Percentiles rank a stretch among this genome's conserved stretches.
These are phyloP conservation scores for Grosmannia clavigera DNA, from an alignment of 2,329 filamentous ascomycete genomes.

Conservation along the genomic window DNA sequence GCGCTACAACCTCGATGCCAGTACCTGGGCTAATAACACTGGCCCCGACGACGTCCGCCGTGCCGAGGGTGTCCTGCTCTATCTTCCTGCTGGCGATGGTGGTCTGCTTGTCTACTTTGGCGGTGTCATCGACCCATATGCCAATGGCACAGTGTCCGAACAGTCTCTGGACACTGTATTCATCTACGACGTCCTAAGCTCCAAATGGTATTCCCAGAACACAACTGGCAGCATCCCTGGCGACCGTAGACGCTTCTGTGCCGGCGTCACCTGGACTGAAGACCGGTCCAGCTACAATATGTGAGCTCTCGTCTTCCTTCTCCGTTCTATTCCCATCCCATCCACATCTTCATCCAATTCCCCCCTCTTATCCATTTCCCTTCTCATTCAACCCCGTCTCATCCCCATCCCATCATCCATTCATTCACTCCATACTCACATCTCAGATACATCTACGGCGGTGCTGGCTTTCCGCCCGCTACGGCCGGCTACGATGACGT, in stretches of 20 bases:
- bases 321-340: too few species aligned
- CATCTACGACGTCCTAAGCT: constrained; percentile 47
- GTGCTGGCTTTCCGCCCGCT: constrained; percentile 32
- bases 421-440: not conserved
- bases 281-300: constrained; percentile 54
- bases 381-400: not conserved
- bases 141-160: constrained; percentile 32
- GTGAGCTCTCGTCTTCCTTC: constrained; percentile 24
- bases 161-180: constrained; percentile 39
- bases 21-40: constrained; percentile 38
- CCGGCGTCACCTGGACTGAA: constrained; percentile 44
- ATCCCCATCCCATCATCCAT: not conserved
- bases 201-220: constrained; percentile 47
- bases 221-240: constrained; percentile 40
- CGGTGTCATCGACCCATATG: constrained; percentile 35
- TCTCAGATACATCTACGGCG: constrained; percentile 48
- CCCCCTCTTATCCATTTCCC: not conserved
- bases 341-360: too few species aligned
- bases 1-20: constrained; percentile 41
- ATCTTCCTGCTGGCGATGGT: constrained; percentile 44
- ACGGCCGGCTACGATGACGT: constrained; percentile 46
- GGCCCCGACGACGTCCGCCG: constrained; percentile 40
- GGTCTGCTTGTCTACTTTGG: constrained; percentile 52
- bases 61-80: constrained; percentile 48
- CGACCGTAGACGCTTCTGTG: constrained; percentile 46